Evolutionary conservation across 805 yeast genomes (phyloP), one percentile per base, ranked within the genome.

Genomic region (Pichia thaimueangensis): DNA sequence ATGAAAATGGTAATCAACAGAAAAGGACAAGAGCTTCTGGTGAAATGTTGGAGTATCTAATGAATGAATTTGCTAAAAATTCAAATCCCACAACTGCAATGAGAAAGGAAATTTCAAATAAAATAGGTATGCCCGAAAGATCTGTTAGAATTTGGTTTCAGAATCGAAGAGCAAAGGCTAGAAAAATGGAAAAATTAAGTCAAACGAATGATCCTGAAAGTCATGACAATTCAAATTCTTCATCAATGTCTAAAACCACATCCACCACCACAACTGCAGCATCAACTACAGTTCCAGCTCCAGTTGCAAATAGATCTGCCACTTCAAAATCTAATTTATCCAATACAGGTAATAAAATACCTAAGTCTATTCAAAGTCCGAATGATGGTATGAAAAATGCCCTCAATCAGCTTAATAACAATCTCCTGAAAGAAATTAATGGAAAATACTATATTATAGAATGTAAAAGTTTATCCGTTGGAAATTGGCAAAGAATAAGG

Each of bases 61-160:
- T 86, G 33, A 64, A 68, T 24, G 94, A 84, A 57, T 88, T 86
- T 57, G 74, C 73, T 39, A 67, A 65, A 39, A 85, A 85, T 51
- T 82, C 86, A 24, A 85, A 82, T 51, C 96, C 96, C 0, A 69
- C 77, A 24, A 78, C 89, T 0, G 81, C 81, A 31, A 73, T 74
- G 43, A 67, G 96, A 31, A 80, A 80, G 54, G 73, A 70, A 24
- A 78, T 88, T 30, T 78, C 93, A 30, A 77, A 73, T 2, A 71
- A 71, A 47, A 84, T 94, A 1, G 84, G 82, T 16, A 81, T 87
- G 85, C 76, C 88, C 12, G 96, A 88, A 53, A 74, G 93, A 48
- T 86, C 89, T 12, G 95, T 88, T 2, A 71, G 95, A 42, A 88
- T 88, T 33, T 88, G 96, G 96, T 88, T 86, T 56, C 97, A 88